Conservation (phyloP, 2,329 filamentous ascomycete genomes). For the Cercospora zeae-maydis region DNA sequence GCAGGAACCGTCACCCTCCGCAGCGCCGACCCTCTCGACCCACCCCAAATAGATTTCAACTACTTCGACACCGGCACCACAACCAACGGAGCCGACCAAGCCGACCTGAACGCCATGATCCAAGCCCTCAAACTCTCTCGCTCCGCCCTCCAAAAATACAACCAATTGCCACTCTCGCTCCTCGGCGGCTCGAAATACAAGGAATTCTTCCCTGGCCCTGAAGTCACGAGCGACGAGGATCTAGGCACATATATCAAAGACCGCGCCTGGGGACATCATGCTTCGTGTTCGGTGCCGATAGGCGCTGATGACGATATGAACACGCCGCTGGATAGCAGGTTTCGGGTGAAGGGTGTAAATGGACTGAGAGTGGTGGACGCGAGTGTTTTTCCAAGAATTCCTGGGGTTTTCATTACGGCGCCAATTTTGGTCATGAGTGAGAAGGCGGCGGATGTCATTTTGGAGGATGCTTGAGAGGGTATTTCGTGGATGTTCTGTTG, state of each 20-base stretch:
- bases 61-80: conserved; percentile 51
- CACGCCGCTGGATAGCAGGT: conserved; percentile 18
- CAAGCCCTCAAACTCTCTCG: conserved; percentile 53
- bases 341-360: conserved; percentile 17
- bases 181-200: conserved; percentile 22
- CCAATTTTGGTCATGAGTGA: conserved; percentile 57
- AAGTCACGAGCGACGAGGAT: conserved; percentile 42
- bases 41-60: conserved; percentile 61
- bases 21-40: conserved; percentile 60
- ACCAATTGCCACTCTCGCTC: conserved; percentile 5
- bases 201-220: conserved; percentile 43
- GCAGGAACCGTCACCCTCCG: conserved; percentile 59
- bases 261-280: conserved; percentile 56
- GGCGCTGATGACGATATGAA: conserved; percentile 38
- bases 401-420: conserved; percentile 52
- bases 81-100: conserved; percentile 34
- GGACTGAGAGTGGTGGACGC: conserved; percentile 28
- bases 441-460: conserved; percentile 59
- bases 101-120: conserved; percentile 51
- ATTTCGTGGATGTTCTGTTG: neutral
- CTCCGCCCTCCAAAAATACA: conserved; percentile 16
- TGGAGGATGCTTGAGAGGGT: conserved; percentile 21
- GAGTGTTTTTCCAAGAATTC: conserved; percentile 50
- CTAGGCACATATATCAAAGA: conserved; percentile 47
- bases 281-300: conserved; percentile 54